Percentiles rank a stretch among this genome's conserved stretches.
phyloP scores from a whole-genome alignment of 371 early-diverging fungal genomes.

The Actinomucor elegans region DNA sequence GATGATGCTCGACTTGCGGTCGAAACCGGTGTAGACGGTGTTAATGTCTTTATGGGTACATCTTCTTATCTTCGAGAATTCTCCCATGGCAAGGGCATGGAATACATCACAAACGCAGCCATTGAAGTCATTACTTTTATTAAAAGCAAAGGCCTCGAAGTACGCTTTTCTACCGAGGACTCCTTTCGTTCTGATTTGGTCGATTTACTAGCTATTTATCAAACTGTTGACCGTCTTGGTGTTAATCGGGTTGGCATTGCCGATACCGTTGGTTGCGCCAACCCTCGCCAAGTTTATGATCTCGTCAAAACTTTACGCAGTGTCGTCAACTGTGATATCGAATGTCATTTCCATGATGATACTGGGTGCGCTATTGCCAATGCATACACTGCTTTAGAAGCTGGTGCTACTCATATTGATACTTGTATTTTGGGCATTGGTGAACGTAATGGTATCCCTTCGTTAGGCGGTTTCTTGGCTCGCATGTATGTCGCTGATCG shows the following conservation, averaged over 20 bases:
- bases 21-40: slow-evolving; percentile 93
- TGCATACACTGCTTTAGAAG: slow-evolving; percentile 93
- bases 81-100: slow-evolving; percentile 97
- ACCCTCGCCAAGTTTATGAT: slow-evolving; percentile 96
- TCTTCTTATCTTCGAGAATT: slow-evolving; percentile 91
- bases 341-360: slow-evolving; percentile 98
- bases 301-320: slow-evolving; percentile 91
- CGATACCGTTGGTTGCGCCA: slow-evolving; percentile 97
- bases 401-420: slow-evolving; percentile 97
- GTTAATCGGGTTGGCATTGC: slow-evolving; percentile 98
- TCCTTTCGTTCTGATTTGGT: slow-evolving; percentile 96
- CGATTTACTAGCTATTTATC: slow-evolving; percentile 91
- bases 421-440: slow-evolving; percentile 97
- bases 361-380: slow-evolving; percentile 98
- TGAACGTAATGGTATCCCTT: slow-evolving; percentile 96
- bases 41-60: slow-evolving; percentile 96
- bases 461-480: slow-evolving; percentile 91
- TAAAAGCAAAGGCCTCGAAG: slow-evolving; percentile 92
- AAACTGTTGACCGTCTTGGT: slow-evolving; percentile 90
- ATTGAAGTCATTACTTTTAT: slow-evolving; percentile 93
- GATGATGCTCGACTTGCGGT: slow-evolving; percentile 95
- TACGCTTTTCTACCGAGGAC: slow-evolving; percentile 96
- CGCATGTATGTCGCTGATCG: slow-evolving; percentile 91
- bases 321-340: slow-evolving; percentile 95
- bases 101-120: slow-evolving; percentile 89